Conservation (phyloP, 1,284 basidiomycete species). For the Ustilago hordei region DNA sequence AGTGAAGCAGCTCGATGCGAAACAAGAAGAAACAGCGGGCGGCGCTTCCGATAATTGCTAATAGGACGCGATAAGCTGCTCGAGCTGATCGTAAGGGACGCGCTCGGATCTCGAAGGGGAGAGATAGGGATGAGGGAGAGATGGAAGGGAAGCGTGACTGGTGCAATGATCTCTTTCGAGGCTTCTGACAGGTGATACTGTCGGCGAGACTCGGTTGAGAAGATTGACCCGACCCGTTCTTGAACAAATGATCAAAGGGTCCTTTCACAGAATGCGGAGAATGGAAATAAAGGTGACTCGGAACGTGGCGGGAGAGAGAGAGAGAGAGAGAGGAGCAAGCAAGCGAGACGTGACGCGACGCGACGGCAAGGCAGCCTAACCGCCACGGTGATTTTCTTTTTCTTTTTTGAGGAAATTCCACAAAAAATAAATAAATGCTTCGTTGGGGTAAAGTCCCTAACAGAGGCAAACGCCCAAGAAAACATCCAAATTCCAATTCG, state of each 20-base stretch:
- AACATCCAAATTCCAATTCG: no score
- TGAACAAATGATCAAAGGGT: conserved; percentile 1
- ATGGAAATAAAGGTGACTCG: neutral
- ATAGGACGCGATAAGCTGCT: neutral
- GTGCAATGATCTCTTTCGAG: neutral
- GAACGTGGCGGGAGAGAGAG: neutral
- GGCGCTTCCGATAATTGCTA: neutral
- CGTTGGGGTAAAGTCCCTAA: no score
- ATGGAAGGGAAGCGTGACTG: neutral
- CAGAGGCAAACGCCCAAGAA: no score
- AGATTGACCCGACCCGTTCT: neutral
- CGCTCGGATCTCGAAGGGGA: neutral
- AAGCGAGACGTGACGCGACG: neutral
- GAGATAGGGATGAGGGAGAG: neutral
- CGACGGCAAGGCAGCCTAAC: neutral
- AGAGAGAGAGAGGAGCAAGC: neutral
- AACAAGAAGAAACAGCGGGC: neutral
- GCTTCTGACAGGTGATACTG: neutral
- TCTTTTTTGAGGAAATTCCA: no score
- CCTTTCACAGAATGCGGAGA: conserved; percentile 3
- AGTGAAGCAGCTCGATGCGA: neutral
- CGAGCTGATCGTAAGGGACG: neutral
- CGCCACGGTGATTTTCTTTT: no score
- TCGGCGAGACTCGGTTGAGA: conserved; percentile 7
- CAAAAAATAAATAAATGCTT: no score